Evolutionary conservation across 306 rosid species (phyloP), one percentile per base, ranked within the genome.

Genomic region (Cucurbita moschata): DNA sequence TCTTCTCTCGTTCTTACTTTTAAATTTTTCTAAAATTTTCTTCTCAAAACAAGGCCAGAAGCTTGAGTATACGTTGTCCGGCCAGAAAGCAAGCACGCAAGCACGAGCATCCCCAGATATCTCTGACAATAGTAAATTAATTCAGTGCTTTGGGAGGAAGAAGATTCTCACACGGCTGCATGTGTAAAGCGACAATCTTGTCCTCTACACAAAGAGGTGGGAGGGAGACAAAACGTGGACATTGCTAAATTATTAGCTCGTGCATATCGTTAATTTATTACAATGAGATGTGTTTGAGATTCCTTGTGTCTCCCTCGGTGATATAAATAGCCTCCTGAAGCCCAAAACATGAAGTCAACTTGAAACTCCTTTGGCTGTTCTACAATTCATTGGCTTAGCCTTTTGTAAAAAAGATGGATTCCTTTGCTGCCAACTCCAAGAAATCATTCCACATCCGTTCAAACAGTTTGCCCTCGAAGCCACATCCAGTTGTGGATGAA

Each of bases 401-500:
- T 38, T 62, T 62, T 62, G 23, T 8, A 43, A 11, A 39, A 78
- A 54, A 46, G 35, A 79, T 76, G 78, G 77, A 47, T 71, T 16
- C 53, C 38, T 58, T 62, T 44, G 54, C 55, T 73, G 9, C 3
- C 14, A 73, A 73, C 49, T 16, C 70, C 16, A 78, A 44, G 38
- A 53, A 53, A 37, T 64, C 70, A 43, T 65, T 6, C 78, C 78
- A 76, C 70, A 49, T 37, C 12, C 72, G 77, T 15, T 79, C 77
- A 0, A 72, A 79, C 56, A 82, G 79, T 57, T 67, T 82, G 72
- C 77, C 81, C 10, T 67, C 79, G 50, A 61, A 57, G 60, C 77
- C 83, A 39, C 79, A 79, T 57, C 83, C 72, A 5, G 10, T 79
- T 1, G 9, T 76, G 43, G 10, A 65, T 10, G 64, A 73, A 58